A percentile compares a stretch with the other conserved stretches of the same genome.
Conservation (phyloP, 495 filamentous ascomycete genomes). For the Amphirosellinia nigrospora region DNA sequence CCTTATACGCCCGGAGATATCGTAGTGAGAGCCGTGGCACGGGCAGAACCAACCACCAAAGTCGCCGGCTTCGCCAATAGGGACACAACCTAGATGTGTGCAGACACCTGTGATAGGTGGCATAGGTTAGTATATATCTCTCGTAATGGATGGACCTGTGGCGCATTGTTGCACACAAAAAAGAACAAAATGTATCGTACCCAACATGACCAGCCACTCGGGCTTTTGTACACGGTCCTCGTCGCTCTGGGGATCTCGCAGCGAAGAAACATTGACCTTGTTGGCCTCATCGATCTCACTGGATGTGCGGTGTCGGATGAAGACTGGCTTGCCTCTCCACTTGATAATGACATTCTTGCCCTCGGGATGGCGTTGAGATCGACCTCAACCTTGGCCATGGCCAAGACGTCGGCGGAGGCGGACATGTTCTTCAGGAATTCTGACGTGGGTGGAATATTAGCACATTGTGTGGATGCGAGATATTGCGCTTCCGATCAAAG, state of each 20-base stretch:
- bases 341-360: conserved; percentile 99
- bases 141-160: conserved; percentile 15
- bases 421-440: conserved; percentile 99
- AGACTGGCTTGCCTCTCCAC: conserved; percentile 99
- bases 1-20: conserved; percentile 95
- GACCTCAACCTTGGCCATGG: conserved; percentile 99
- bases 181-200: conserved; percentile 54
- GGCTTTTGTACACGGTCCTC: conserved; percentile 94
- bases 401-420: conserved; percentile 96
- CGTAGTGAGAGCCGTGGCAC: conserved; percentile 99
- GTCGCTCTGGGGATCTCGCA: conserved; percentile 92
- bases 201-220: conserved; percentile 99
- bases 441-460: conserved; percentile 46
- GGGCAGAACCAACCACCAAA: conserved; percentile 99
- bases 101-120: conserved; percentile 73
- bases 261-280: conserved; percentile 70
- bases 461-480: conserved; percentile 13
- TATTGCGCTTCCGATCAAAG: not conserved
- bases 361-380: conserved; percentile 88
- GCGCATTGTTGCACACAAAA: not conserved
- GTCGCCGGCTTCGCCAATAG: conserved; percentile 98
- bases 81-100: conserved; percentile 98
- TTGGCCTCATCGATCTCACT: conserved; percentile 87
- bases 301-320: conserved; percentile 97
- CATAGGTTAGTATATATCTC: conserved; percentile 23